Base-by-base conservation (phyloP, 1,139 yeast genomes). In the Pichia kudriavzevii region DNA sequence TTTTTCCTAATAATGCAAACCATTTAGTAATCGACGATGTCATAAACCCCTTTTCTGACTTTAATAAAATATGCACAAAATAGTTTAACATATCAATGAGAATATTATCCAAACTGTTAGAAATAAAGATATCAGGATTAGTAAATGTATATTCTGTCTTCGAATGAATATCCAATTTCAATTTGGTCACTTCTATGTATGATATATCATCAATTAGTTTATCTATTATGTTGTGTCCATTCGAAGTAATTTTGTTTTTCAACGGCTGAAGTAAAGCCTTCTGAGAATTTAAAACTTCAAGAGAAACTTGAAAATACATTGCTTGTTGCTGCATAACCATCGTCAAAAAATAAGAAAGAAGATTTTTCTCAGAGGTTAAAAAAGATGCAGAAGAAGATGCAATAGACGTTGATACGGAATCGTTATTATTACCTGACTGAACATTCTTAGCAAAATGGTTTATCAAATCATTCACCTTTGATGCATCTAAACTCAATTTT, bases 1-100 rank as follows among this genome's bases (percentile, higher is more conserved):
- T 63, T 5, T 58, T 50, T 12, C 61, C 56, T 67, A 75, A 64
- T 17, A 75, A 56, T 5, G 61, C 49, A 44, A 79, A 77, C 94
- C 94, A 84, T 9, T 59, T 50, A 2, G 53, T 38, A 1, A 74
- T 67, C 1, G 60, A 52, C 25, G 41, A 10, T 12, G 53, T 42
- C 35, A 60, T 38, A 45, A 64, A 47, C 35, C 60, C 49, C 39
- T 38, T 29, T 7, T 39, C 43, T 0, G 66, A 53, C 47, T 62
- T 53, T 47, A 64, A 37, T 41, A 63, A 41, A 42, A 67, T 41
- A 49, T 67, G 69, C 14, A 66, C 57, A 25, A 75, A 50, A 1
- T 74, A 60, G 41, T 72, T 73, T 34, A 69, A 50, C 22, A 65
- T 47, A 34, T 67, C 69, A 31, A 61, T 54, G 17, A 69, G 44